These are phyloP conservation scores for Cardiospermum halicacabum DNA, from an alignment of 345 rosid species.

Conservation along the genomic window DNA sequence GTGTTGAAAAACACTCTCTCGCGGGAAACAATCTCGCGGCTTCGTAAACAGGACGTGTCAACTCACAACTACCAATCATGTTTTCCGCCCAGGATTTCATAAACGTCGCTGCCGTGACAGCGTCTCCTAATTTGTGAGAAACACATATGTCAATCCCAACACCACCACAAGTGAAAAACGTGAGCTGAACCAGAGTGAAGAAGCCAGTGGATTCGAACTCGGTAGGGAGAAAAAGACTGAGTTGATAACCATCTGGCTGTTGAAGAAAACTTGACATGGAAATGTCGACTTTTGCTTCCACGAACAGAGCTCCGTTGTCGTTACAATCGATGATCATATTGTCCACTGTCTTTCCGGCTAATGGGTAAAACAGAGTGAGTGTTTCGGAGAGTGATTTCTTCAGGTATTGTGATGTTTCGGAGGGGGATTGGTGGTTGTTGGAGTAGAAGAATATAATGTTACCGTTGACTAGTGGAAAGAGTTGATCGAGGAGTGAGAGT, in stretches of 20 bases:
- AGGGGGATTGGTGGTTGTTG: background rate
- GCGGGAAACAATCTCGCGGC: background rate
- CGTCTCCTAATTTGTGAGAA: conserved; percentile 26
- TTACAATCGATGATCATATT: conserved; percentile 10
- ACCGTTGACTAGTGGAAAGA: conserved; percentile 9
- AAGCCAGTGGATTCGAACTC: background rate
- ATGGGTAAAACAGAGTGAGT: conserved; percentile 17
- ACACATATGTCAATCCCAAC: conserved; percentile 20
- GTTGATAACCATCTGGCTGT: conserved; percentile 11
- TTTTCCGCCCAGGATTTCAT: conserved; percentile 23
- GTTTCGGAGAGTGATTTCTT: conserved; percentile 22
- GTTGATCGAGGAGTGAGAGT: conserved; percentile 29
- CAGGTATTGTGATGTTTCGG: conserved; percentile 7
- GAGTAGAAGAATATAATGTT: conserved; percentile 23
- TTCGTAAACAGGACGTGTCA: background rate
- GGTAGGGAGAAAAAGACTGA: conserved; percentile 15
- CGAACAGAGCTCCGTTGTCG: conserved; percentile 17
- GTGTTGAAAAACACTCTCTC: background rate
- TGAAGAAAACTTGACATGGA: conserved; percentile 12
- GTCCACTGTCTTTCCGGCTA: conserved; percentile 22
- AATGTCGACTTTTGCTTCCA: conserved; percentile 17
- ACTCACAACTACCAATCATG: background rate
- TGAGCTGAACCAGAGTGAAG: conserved; percentile 19
- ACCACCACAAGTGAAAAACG: conserved; percentile 26
- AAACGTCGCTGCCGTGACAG: conserved; percentile 10